Conservation (phyloP, 2,329 filamentous ascomycete species). For the Lecanicillium sp. region DNA sequence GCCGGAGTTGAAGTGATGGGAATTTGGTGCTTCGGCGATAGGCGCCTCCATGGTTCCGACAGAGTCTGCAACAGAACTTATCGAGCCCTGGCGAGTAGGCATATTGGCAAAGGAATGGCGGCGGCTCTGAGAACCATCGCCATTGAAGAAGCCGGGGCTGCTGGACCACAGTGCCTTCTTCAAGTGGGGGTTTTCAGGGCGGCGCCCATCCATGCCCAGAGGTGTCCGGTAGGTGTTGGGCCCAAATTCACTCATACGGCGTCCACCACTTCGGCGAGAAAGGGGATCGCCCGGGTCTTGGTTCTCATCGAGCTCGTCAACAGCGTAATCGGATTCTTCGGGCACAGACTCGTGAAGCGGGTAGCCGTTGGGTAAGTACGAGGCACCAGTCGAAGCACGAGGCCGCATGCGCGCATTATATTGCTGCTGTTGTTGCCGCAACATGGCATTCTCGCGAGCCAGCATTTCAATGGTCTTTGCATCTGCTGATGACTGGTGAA, state of each 20-base stretch:
- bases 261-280: slow-evolving; percentile 36
- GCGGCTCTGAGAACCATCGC: slow-evolving; percentile 63
- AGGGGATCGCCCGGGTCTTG: slow-evolving; percentile 42
- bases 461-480: slow-evolving; percentile 57
- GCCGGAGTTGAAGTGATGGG: slow-evolving; percentile 33
- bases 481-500: slow-evolving; percentile 46
- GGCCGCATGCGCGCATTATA: slow-evolving; percentile 49
- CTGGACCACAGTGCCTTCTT: slow-evolving; percentile 67
- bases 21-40: slow-evolving; percentile 33
- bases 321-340: slow-evolving; percentile 63
- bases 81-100: slow-evolving; percentile 55
- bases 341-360: slow-evolving; percentile 52
- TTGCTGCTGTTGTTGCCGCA: slow-evolving; percentile 47
- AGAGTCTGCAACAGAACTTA: slow-evolving; percentile 51
- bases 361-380: slow-evolving; percentile 51
- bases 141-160: slow-evolving; percentile 57
- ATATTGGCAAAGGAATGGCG: slow-evolving; percentile 73
- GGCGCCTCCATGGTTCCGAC: slow-evolving; percentile 38
- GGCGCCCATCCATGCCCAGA: slow-evolving; percentile 51
- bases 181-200: slow-evolving; percentile 48
- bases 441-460: slow-evolving; percentile 53
- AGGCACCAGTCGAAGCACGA: slow-evolving; percentile 47
- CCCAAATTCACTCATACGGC: slow-evolving; percentile 52
- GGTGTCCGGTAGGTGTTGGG: slow-evolving; percentile 37
- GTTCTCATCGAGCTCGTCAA: slow-evolving; percentile 61